Base-by-base conservation (phyloP, 73 alveolate species). In the Vitrella brassicaformis region DNA sequence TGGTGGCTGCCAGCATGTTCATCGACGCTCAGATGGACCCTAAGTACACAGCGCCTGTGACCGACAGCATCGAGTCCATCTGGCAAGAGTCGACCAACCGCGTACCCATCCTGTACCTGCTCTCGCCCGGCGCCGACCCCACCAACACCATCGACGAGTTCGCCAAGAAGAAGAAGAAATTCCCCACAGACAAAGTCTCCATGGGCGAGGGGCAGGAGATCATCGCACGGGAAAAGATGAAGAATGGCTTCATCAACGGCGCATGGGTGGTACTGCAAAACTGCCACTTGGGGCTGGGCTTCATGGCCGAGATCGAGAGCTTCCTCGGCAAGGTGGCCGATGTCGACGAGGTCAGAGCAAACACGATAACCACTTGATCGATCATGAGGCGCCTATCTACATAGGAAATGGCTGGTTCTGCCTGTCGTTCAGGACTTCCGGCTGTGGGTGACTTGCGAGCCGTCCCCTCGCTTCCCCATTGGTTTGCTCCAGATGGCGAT, bases 161-260 rank as follows among this genome's bases (percentile, higher is more conserved):
- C 82, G 99, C 99, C 25, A 96, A 95, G 85, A 96, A 95, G 92
- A 96, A 95, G 96, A 95, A 94, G 90, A 96, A 96, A 86, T 88
- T 79, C 90, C 97, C 96, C 46, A 95, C 96, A 22, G 98, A 94
- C 82, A 94, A 93, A 87, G 98, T 96, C 29, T 94, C 99, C 56
- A 95, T 96, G 99, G 99, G 99, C 70, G 99, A 96, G 89, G 99
- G 98, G 71, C 91, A 90, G 75, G 98, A 95, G 73, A 95, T 84
- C 79, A 92, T 92, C 30, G 99, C 99, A 14, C 84, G 89, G 56
- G 94, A 93, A 81, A 94, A 87, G 73, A 96, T 95, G 85, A 92
- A 94, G 79, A 87, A 79, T 45, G 98, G 98, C 71, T 95, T 96
- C 87, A 85, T 90, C 31, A 79, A 94, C 14, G 99, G 99, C 66